These are phyloP conservation scores for Fraxinus albicans DNA, from an alignment of 305 asterid species.

Conservation along the genomic window DNA sequence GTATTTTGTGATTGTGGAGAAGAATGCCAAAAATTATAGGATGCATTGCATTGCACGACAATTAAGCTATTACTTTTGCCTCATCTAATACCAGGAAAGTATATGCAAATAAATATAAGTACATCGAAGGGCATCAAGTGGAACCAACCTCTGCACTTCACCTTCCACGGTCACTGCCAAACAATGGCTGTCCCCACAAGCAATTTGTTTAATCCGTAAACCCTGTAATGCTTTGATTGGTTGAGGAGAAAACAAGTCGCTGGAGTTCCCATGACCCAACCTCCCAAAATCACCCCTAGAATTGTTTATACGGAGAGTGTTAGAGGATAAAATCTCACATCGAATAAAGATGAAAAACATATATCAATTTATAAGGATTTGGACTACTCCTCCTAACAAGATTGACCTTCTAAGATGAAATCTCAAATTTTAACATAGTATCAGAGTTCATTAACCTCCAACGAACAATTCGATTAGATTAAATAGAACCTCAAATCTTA, in stretches of 20 bases:
- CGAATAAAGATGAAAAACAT: too few species aligned
- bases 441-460: too few species aligned
- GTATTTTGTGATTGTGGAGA: neutral
- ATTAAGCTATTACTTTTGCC: neutral
- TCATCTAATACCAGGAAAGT: neutral
- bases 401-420: too few species aligned
- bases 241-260: conserved; percentile 89
- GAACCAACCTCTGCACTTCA: conserved; percentile 84
- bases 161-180: conserved; percentile 98
- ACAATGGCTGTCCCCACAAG: conserved; percentile 99
- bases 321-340: too few species aligned
- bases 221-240: conserved; percentile 87
- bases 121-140: conserved; percentile 3
- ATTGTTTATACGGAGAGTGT: conserved; percentile 7
- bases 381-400: too few species aligned
- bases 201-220: conserved; percentile 78
- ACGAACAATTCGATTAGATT: too few species aligned
- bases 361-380: too few species aligned
- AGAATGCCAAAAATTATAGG: neutral
- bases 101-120: neutral
- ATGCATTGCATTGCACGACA: too few species aligned
- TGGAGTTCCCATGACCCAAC: conserved; percentile 96
- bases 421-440: too few species aligned
- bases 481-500: too few species aligned
- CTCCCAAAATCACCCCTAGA: conserved; percentile 98